A percentile compares a stretch with the other conserved stretches of the same genome.
These are phyloP conservation scores for Lasiodiplodia theobromae DNA, from an alignment of 2,329 filamentous ascomycete genomes.

Conservation along the genomic window DNA sequence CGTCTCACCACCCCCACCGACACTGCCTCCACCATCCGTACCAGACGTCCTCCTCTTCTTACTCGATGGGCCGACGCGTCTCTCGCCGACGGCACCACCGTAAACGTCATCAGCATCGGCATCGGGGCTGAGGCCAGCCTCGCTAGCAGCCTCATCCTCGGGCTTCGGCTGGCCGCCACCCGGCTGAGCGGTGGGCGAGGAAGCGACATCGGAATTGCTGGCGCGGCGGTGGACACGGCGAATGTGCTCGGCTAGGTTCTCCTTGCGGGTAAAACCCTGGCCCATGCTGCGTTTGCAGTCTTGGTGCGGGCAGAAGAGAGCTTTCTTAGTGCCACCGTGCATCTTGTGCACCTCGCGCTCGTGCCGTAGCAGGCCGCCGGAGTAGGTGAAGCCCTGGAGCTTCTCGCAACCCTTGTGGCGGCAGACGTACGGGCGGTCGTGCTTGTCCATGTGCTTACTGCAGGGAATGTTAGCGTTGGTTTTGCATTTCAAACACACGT, in stretches of 20 bases:
- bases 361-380: conserved; percentile 85
- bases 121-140: conserved; percentile 30
- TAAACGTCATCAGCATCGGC: conserved; percentile 36
- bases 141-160: conserved; percentile 15
- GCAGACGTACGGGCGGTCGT: conserved; percentile 92
- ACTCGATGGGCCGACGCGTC: conserved; percentile 32
- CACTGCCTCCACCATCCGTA: conserved; percentile 33
- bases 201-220: conserved; percentile 35
- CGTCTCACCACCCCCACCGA: conserved; percentile 35
- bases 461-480: conserved; percentile 30
- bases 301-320: conserved; percentile 81
- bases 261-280: conserved; percentile 89
- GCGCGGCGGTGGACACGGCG: conserved; percentile 75
- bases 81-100: conserved; percentile 39
- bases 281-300: conserved; percentile 91
- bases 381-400: conserved; percentile 92
- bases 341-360: conserved; percentile 93
- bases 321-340: conserved; percentile 86
- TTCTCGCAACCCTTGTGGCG: conserved; percentile 84
- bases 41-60: conserved; percentile 46
- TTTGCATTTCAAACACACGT: conserved; percentile 32
- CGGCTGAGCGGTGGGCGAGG: conserved; percentile 12
- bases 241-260: conserved; percentile 93
- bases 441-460: conserved; percentile 98
- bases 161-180: neutral